These are phyloP conservation scores for Paramyrothecium roridum DNA, from an alignment of 2,329 filamentous ascomycete genomes.

Conservation along the genomic window DNA sequence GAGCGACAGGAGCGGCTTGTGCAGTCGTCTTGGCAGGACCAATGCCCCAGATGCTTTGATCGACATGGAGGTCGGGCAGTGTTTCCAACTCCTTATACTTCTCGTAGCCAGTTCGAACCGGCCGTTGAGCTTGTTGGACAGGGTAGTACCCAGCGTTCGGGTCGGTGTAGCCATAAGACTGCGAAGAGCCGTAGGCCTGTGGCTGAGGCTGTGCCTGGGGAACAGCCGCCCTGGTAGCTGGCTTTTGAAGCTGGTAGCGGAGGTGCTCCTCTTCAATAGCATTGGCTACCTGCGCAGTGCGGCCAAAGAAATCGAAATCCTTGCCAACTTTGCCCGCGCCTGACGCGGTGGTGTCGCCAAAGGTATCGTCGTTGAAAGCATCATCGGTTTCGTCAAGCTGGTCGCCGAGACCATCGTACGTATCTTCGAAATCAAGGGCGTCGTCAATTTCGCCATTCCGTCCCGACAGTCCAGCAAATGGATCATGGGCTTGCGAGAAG, in stretches of 20 bases:
- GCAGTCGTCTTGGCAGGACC: constrained; percentile 48
- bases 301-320: constrained; percentile 96
- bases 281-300: constrained; percentile 81
- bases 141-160: constrained; percentile 30
- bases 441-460: constrained; percentile 58
- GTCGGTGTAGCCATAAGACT: constrained; percentile 21
- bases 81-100: constrained; percentile 83
- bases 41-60: constrained; percentile 89
- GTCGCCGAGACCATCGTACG: constrained; percentile 91
- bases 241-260: constrained; percentile 74
- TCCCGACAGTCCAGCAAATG: constrained; percentile 78
- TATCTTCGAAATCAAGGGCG: constrained; percentile 83
- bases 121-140: constrained; percentile 39
- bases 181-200: constrained; percentile 26
- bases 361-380: constrained; percentile 96
- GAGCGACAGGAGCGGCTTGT: constrained; percentile 24
- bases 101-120: constrained; percentile 81
- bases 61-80: constrained; percentile 86
- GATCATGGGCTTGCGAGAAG: constrained; percentile 80
- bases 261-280: constrained; percentile 90
- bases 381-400: constrained; percentile 89
- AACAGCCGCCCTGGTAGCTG: constrained; percentile 38
- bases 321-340: constrained; percentile 64
- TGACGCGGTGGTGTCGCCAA: constrained; percentile 48
- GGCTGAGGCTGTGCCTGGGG: constrained; percentile 30